These are phyloP conservation scores for Sanghuangporus weigelae DNA, from an alignment of 1,284 basidiomycete genomes.

Conservation along the genomic window DNA sequence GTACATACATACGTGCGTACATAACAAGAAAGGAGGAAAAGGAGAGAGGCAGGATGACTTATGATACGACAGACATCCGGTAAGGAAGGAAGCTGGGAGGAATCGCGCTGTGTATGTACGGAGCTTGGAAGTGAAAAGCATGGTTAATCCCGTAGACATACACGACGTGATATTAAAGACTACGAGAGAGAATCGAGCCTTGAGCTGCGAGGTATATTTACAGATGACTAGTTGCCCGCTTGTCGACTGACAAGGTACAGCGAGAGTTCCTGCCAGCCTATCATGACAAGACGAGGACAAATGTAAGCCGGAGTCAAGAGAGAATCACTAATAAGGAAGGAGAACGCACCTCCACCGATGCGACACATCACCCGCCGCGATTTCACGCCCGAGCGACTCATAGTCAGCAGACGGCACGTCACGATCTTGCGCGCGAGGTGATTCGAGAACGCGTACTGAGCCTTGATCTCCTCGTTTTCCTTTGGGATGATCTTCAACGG, in stretches of 20 bases:
- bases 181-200: too few relatives aligned
- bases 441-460: slow-evolving; percentile 78
- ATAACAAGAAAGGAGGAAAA: neutral
- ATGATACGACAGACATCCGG: neutral
- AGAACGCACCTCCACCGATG: slow-evolving; percentile 68
- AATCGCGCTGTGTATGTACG: too few relatives aligned
- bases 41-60: neutral
- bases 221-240: slow-evolving; percentile 22
- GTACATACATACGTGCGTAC: too few relatives aligned
- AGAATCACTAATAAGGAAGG: slow-evolving; percentile 14
- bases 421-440: slow-evolving; percentile 66
- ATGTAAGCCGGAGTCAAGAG: neutral
- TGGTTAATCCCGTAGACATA: too few relatives aligned
- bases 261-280: slow-evolving; percentile 84
- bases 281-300: neutral
- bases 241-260: slow-evolving; percentile 71
- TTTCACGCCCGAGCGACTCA: slow-evolving; percentile 55
- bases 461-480: slow-evolving; percentile 74
- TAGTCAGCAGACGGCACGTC: slow-evolving; percentile 74
- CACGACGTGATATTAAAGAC: too few relatives aligned
- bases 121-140: too few relatives aligned
- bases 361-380: slow-evolving; percentile 67
- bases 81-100: too few relatives aligned
- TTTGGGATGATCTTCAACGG: slow-evolving; percentile 54
- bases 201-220: neutral